Evolutionary conservation across 1,284 basidiomycete species (phyloP), one percentile per base, ranked within the genome.

Genomic region (Ceratobasidium sp.): DNA sequence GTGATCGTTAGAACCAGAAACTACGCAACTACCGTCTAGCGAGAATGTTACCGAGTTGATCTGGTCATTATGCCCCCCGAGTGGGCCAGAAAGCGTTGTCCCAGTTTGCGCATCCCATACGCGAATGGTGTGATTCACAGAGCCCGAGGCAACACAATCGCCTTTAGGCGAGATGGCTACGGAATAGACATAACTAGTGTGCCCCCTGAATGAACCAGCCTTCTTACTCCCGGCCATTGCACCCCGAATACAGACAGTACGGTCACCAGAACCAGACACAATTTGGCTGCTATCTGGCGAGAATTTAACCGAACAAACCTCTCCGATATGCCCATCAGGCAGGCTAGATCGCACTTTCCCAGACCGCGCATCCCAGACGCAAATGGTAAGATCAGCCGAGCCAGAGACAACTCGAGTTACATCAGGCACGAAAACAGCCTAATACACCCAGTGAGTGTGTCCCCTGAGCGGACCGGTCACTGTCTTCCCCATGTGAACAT

Each of bases 121-220:
- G 2, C 56, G 30, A 51, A 72, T 33, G 11, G 56, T 62, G n/a
- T 51, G 5, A 48, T 72, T 62, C 21, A 21, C 59, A 1, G 70
- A 72, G 36, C 59, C 3, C 12, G 70, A 63, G 11, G 48, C 60
- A 14, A 72, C n/a, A 14, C 16, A 48, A 28, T 16, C n/a, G 42
- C 70, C 40, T n/a, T 69, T 42, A 23, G 51, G 67, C 28, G 70
- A 72, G 60, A 67, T 67, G 14, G 51, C 42, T n/a, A 67, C 70
- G 5, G 58, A 61, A 3, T 7, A 12, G 23, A 72, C 59, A 33
- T 6, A 1, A 12, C 46, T 21, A 5, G 70, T 62, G 51, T 72
- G 70, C 7, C 70, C 70, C 8, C 21, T 12, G 28, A 72, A 30
- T 21, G 67, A 23, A 42, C 30, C 58, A 33, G 12, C 46, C 7